A percentile compares a stretch with the other conserved stretches of the same genome.
Conservation (phyloP, 345 rosid genomes). For the Eucalyptus melliodora region DNA sequence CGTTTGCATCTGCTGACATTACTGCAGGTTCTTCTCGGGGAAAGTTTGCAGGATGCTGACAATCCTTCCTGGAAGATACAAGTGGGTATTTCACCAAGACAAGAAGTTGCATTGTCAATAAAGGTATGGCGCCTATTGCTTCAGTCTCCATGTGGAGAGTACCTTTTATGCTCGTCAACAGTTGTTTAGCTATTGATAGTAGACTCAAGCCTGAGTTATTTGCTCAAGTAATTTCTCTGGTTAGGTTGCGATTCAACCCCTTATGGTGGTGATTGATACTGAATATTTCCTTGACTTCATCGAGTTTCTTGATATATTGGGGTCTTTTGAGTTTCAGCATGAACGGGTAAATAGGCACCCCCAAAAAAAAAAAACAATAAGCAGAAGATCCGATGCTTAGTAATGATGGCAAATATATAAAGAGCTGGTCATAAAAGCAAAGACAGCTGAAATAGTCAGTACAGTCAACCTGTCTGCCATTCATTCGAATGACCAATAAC, state of each 20-base stretch:
- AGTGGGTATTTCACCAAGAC: conserved; percentile 38
- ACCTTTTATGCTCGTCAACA: not conserved
- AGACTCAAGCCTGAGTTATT: not conserved
- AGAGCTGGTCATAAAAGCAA: not conserved
- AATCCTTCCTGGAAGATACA: conserved; percentile 29
- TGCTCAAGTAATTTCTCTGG: not conserved
- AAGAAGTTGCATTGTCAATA: conserved; percentile 40
- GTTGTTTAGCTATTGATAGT: not conserved
- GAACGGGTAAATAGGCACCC: conserved; percentile 21
- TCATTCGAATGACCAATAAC: not conserved
- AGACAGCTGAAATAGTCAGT: not conserved
- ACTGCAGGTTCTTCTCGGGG: conserved; percentile 18
- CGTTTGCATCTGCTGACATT: not conserved
- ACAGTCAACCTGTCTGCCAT: not conserved
- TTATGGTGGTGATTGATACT: conserved; percentile 41
- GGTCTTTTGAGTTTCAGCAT: conserved; percentile 46
- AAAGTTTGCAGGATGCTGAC: conserved; percentile 19
- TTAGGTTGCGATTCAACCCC: conserved; percentile 53
- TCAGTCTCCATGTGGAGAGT: not conserved
- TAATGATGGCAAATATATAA: not conserved
- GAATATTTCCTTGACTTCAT: conserved; percentile 25
- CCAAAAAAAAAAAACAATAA: not conserved
- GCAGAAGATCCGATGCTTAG: not conserved
- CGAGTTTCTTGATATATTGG: conserved; percentile 30
- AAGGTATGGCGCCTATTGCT: conserved; percentile 29